Conservation (phyloP, 177 flowering plant genomes). For the Vitis hybrid region DNA sequence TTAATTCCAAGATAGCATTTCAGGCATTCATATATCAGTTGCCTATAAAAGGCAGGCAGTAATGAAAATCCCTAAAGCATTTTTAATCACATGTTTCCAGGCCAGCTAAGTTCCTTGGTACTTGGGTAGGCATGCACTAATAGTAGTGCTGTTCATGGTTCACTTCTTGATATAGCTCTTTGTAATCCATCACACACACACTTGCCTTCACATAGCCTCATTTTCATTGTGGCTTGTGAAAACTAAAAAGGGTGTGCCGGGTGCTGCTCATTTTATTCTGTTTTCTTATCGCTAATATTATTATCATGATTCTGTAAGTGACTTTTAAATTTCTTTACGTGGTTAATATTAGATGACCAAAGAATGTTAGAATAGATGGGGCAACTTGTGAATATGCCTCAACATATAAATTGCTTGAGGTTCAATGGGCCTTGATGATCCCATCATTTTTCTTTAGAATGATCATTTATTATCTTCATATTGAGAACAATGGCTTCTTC, state of each 20-base stretch:
- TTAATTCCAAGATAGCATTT: too few relatives aligned
- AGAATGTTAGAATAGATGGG: background rate
- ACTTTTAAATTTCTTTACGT: too few relatives aligned
- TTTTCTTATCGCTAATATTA: too few relatives aligned
- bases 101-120: background rate
- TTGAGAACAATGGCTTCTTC: background rate
- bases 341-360: too few relatives aligned
- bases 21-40: too few relatives aligned
- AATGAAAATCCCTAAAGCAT: background rate
- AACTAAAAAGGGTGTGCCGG: background rate
- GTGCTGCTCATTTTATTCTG: too few relatives aligned
- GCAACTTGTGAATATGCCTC: background rate
- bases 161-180: background rate
- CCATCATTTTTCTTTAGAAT: background rate
- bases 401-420: background rate
- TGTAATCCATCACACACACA: background rate
- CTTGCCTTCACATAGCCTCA: background rate
- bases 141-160: background rate
- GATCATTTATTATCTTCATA: too few relatives aligned
- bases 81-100: background rate
- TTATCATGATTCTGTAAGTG: too few relatives aligned
- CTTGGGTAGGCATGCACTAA: background rate
- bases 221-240: background rate
- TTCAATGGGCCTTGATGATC: slow-evolving; percentile 1
- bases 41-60: too few relatives aligned